Base-by-base conservation (phyloP, 352 stramenopile genomes). In the Pythium sp. region DNA sequence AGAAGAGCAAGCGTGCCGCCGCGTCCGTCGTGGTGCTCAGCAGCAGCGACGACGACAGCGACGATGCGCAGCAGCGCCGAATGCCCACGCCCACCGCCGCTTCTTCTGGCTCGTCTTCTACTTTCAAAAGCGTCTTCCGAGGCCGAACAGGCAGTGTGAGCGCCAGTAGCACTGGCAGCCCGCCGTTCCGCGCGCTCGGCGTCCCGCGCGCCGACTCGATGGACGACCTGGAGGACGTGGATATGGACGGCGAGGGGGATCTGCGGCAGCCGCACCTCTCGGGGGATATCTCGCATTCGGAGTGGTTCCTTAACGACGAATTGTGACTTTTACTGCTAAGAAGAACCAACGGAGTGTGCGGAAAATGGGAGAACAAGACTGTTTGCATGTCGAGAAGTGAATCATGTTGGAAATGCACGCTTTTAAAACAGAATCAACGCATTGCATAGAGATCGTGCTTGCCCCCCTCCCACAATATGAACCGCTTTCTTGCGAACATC, bases 271-370 rank as follows among this genome's bases (percentile, higher is more conserved):
- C 79, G 47, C 77, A 84, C 49, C 58, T 72, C 34, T 77, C 75
- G 6, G 79, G 77, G 22, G 75, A 61, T 41, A 65, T 87, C 9
- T 80, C 79, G 3, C 79, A 87, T 68, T 70, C 69, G 2, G 77
- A 87, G 65, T 87, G 79, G 79, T 87, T 87, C 71, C 65, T 74
- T 14, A 53, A 69, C 18, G 64, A 72, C 22, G 67, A 59, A 14
- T 36, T 72, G 43, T 69, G 64, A 46, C 14, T 4, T 26, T 26
- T 26, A 32, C 30, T 32, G 30, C 20, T 4, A 26, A 11, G 20
- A 9, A 18, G 12, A 36, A 46, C 5, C 3, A 32, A 32, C 30
- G 30, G 30, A 32, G 36, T n/a, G 41, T 49, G 15, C 11, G n/a
- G 47, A 55, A 18, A 15, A 55, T 28, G 47, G 46, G 47, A 55